Evolutionary conservation across 164 flowering plant genomes (phyloP).

Genomic region (Vitis cinerea): DNA sequence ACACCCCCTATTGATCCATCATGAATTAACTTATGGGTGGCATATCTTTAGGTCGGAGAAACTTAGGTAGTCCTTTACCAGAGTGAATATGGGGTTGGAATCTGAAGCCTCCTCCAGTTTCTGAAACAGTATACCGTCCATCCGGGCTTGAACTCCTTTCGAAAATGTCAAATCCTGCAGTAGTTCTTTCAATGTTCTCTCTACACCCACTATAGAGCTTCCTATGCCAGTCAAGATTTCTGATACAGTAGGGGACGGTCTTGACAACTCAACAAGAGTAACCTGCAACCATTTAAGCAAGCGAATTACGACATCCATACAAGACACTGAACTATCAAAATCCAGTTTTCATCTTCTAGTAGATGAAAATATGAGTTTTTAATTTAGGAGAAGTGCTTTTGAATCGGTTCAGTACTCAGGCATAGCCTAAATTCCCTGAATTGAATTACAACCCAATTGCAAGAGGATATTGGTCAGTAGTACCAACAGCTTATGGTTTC

Average conservation of each 20-base stretch:
- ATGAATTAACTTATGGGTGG: no score
- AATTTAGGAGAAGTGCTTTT: no score
- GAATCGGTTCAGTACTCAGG: no score
- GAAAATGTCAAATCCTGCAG: constrained; percentile 50
- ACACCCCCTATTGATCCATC: no score
- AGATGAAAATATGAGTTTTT: no score
- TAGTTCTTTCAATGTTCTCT: constrained; percentile 49
- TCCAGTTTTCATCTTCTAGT: no score
- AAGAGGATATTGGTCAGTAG: no score
- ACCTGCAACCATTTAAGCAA: constrained; percentile 44
- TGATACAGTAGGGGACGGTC: constrained; percentile 65
- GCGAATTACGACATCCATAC: no score
- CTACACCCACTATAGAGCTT: constrained; percentile 55
- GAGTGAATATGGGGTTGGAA: constrained; percentile 43
- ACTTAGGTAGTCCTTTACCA: constrained; percentile 72
- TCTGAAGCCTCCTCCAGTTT: constrained; percentile 43
- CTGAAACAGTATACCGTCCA: constrained; percentile 87
- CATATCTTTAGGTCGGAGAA: constrained; percentile 29
- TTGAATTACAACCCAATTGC: no score
- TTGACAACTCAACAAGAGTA: constrained; percentile 74
- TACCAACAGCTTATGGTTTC: no score
- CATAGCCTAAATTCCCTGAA: no score
- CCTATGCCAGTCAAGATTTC: constrained; percentile 73
- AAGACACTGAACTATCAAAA: no score
- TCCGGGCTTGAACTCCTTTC: constrained; percentile 83